Percentiles rank a stretch among this genome's conserved stretches.
Conservation (phyloP, 2,329 filamentous ascomycete genomes). For the Epichloe gansuensis region DNA sequence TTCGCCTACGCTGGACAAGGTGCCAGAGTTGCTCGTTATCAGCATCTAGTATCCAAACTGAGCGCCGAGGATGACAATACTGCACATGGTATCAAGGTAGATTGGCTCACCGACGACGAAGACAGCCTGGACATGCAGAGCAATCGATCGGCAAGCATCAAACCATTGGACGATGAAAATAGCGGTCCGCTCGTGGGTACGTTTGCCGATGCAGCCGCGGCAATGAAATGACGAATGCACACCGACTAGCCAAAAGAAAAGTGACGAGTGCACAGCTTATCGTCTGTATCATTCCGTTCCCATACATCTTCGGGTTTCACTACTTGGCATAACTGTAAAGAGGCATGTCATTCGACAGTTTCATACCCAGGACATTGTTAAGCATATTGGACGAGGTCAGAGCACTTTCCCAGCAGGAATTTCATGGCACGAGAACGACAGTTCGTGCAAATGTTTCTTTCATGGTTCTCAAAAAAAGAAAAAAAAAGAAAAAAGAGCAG, state of each 20-base stretch:
- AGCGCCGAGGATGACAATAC: conserved; percentile 30
- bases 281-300: not conserved
- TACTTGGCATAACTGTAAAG: too few relatives aligned
- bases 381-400: not conserved
- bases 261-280: not conserved
- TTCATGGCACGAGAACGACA: not conserved
- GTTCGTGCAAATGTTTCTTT: not conserved
- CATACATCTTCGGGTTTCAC: not conserved
- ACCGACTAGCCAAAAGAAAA: not conserved
- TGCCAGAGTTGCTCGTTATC: conserved; percentile 44
- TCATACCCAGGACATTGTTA: not conserved
- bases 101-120: conserved; percentile 44
- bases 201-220: conserved; percentile 46
- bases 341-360: too few relatives aligned
- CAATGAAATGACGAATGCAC: conserved; percentile 26
- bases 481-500: not conserved
- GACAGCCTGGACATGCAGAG: conserved; percentile 30
- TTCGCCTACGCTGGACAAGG: conserved; percentile 44
- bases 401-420: not conserved
- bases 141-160: conserved; percentile 22
- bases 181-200: conserved; percentile 42
- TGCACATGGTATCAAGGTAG: conserved; percentile 34
- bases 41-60: conserved; percentile 49
- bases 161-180: conserved; percentile 21
- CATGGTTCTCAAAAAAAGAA: not conserved